These are phyloP conservation scores for Silene coronaria DNA, from an alignment of 179 eudicot species.

Conservation along the genomic window DNA sequence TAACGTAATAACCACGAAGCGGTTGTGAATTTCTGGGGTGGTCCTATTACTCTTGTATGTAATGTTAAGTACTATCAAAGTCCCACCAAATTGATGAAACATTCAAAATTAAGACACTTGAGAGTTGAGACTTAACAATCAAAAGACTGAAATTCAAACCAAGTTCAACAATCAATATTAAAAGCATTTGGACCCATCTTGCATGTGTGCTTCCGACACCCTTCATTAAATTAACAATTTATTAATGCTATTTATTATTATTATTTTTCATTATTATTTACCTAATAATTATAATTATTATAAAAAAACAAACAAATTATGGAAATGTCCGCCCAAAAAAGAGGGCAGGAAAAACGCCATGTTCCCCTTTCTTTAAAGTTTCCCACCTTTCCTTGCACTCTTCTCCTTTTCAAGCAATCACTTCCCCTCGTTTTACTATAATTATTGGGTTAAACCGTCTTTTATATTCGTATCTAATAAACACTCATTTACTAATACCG, in stretches of 20 bases:
- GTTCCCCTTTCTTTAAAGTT: slow-evolving; percentile 33
- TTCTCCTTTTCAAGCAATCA: slow-evolving; percentile 26
- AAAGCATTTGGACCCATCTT: slow-evolving; percentile 5
- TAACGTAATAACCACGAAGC: no score
- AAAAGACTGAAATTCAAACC: slow-evolving; percentile 10
- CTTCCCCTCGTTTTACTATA: not conserved
- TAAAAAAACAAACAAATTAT: not conserved
- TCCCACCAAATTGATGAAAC: not conserved
- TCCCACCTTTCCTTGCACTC: slow-evolving; percentile 27
- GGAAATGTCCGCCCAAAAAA: slow-evolving; percentile 27
- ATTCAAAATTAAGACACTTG: not conserved
- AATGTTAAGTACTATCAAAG: not conserved
- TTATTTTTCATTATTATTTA: not conserved
- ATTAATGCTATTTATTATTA: not conserved
- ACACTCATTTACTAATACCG: no score
- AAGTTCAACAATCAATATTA: not conserved
- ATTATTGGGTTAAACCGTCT: not conserved
- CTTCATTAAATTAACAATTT: not conserved
- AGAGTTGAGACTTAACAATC: not conserved
- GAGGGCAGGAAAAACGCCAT: slow-evolving; percentile 33
- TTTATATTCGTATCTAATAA: no score
- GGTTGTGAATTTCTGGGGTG: no score
- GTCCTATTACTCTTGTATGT: not conserved
- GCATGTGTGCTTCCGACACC: not conserved
- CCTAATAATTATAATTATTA: no score